A percentile compares a stretch with the other conserved stretches of the same genome.
These are phyloP conservation scores for Candida pseudoviswanathii DNA, from an alignment of 1,139 yeast species.

Conservation along the genomic window DNA sequence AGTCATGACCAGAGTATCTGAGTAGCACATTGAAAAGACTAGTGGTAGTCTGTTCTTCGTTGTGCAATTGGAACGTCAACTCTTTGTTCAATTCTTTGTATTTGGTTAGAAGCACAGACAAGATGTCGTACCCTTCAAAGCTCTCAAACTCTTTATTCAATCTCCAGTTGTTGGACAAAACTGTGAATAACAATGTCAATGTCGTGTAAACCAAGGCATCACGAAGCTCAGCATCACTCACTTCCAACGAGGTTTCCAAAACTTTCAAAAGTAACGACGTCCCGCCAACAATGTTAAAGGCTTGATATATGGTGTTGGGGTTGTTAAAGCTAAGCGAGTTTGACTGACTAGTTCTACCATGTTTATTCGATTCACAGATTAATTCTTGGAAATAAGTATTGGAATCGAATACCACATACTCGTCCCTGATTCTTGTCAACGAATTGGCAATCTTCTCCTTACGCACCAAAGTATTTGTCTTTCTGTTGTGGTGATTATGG, in stretches of 20 bases:
- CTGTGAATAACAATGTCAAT: slow-evolving; percentile 27
- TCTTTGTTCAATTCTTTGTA: slow-evolving; percentile 28
- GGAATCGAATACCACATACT: slow-evolving; percentile 35
- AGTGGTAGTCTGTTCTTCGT: slow-evolving; percentile 10
- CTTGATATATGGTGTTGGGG: slow-evolving; percentile 31
- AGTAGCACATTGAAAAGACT: slow-evolving; percentile 26
- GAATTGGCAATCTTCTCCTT: slow-evolving; percentile 22
- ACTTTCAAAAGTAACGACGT: slow-evolving; percentile 32
- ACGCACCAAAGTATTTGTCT: background rate
- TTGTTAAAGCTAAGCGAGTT: slow-evolving; percentile 20
- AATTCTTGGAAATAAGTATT: slow-evolving; percentile 22
- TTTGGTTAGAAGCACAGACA: slow-evolving; percentile 33
- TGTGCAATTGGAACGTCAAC: slow-evolving; percentile 20
- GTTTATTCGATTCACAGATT: slow-evolving; percentile 12
- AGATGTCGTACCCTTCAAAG: slow-evolving; percentile 43
- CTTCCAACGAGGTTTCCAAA: slow-evolving; percentile 30
- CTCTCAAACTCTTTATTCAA: slow-evolving; percentile 45
- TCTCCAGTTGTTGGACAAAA: slow-evolving; percentile 40
- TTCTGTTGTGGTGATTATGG: background rate
- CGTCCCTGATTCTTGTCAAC: slow-evolving; percentile 25
- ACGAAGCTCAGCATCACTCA: slow-evolving; percentile 13
- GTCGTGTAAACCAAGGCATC: slow-evolving; percentile 26
- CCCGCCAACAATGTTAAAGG: slow-evolving; percentile 42
- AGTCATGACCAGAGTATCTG: slow-evolving; percentile 28
- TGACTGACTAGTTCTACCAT: slow-evolving; percentile 13